Base-by-base conservation (phyloP, 345 rosid genomes). In the Hibiscus tridactylites region DNA sequence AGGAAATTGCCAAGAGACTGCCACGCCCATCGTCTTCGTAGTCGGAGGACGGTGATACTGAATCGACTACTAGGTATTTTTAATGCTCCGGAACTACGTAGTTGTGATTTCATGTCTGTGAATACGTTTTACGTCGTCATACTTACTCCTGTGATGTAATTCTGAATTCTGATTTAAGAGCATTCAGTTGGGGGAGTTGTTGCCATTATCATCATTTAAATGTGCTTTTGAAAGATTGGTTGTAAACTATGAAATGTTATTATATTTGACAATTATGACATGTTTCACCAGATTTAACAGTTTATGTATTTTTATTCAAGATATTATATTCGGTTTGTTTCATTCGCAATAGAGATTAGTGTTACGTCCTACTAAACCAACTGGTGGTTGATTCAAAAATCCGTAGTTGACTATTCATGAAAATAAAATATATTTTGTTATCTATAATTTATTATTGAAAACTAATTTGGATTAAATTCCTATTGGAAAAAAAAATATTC, bases 1-100 rank as follows among this genome's bases (percentile, higher is more conserved):
- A 91, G 98, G 98, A 93, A 88, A 91, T 93, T 58, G 98, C 89
- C 15, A 90, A 91, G 78, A 83, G 97, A 62, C 90, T 93, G 31
- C 97, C 92, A 12, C 91, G 90, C 13, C 92, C 92, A 53, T 71
- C 85, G 0, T 2, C 84, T 10, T 82, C 91, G 72, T 90, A 81
- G 84, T 82, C 33, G 70, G 59, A 72, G 78, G 50, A 77, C 54
- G 24, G 61, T 21, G 70, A 47, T 71, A 49, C 39, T 28, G 21
- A 6, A 72, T 64, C 39, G 56, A 39, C 62, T 46, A 21, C 64
- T 39, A 71, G 61, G 69, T 57, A 24, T 11, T 58, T 58, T 26
- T 10, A 49, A 13, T 69, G 63, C 62, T 3, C 53, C 3, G n/a
- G n/a, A 49, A 49, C 53, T 57, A 49, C n/a, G 16, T 13, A 49